Conservation (phyloP, 371 early-diverging fungal genomes). For the Mucor racemosus region DNA sequence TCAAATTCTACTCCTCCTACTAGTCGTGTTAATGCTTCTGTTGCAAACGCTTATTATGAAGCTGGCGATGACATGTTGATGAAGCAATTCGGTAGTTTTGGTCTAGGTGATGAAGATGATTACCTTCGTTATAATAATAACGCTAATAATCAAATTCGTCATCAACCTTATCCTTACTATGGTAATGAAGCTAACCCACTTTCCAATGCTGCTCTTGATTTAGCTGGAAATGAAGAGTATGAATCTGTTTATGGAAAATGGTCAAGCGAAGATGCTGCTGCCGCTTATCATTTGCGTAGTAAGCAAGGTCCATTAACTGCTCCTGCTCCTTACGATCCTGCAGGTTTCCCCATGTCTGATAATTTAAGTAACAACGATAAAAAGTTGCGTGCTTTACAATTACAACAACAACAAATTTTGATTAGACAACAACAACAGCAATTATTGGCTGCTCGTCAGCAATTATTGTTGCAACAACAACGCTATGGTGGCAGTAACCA, state of each 20-base stretch:
- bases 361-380: conserved; percentile 35
- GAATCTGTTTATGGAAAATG: conserved; percentile 25
- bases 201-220: conserved; percentile 14
- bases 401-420: conserved; percentile 56
- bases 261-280: conserved; percentile 25
- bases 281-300: conserved; percentile 27
- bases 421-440: conserved; percentile 59
- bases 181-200: neutral
- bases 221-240: conserved; percentile 20
- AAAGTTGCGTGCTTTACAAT: conserved; percentile 56
- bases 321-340: conserved; percentile 32
- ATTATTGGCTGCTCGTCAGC: conserved; percentile 51
- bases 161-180: conserved; percentile 11
- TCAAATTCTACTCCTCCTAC: conserved; percentile 25
- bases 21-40: neutral
- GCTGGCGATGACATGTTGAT: conserved; percentile 9
- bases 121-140: conserved; percentile 12
- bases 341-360: conserved; percentile 26
- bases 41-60: neutral
- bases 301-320: conserved; percentile 38
- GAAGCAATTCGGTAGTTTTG: conserved; percentile 13
- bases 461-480: conserved; percentile 53
- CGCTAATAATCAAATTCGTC: neutral
- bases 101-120: conserved; percentile 18
- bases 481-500: neutral